phyloP scores from a whole-genome alignment of 768 basidiomycete genomes.

The Russula sp. region DNA sequence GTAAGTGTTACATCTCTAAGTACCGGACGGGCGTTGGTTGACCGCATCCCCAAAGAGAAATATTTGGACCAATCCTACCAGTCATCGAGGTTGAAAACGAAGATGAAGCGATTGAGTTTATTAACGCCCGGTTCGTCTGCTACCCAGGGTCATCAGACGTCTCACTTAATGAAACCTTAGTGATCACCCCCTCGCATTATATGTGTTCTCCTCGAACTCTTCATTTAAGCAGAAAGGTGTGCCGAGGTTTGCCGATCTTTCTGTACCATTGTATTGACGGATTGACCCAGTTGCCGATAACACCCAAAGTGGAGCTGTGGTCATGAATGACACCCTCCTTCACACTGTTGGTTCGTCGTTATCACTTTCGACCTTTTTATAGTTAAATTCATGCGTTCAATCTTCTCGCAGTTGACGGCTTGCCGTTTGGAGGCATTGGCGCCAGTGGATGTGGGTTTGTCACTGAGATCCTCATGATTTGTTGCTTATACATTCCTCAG shows the following conservation, averaged over 20 bases:
- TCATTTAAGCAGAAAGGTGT: constrained; percentile 60
- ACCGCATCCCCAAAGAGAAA: constrained; percentile 50
- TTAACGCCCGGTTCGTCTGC: constrained; percentile 50
- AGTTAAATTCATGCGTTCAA: background rate
- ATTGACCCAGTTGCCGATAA: constrained; percentile 53
- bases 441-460: constrained; percentile 61
- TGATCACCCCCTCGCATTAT: constrained; percentile 71
- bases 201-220: constrained; percentile 66
- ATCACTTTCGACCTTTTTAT: background rate
- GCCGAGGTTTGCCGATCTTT: constrained; percentile 13
- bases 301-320: constrained; percentile 67
- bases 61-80: constrained; percentile 81
- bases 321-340: constrained; percentile 70
- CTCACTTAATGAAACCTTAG: constrained; percentile 37
- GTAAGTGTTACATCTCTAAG: constrained; percentile 41
- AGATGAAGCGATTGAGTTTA: constrained; percentile 67
- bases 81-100: constrained; percentile 67
- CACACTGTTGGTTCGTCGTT: constrained; percentile 51
- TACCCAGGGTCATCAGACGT: background rate
- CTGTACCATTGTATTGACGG: background rate
- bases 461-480: constrained; percentile 7
- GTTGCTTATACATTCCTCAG: constrained; percentile 38
- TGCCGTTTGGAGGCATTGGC: constrained; percentile 76
- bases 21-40: background rate
- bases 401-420: constrained; percentile 46